Evolutionary conservation across 768 basidiomycete genomes (phyloP).

Genomic region (Pulveroboletus sp.): DNA sequence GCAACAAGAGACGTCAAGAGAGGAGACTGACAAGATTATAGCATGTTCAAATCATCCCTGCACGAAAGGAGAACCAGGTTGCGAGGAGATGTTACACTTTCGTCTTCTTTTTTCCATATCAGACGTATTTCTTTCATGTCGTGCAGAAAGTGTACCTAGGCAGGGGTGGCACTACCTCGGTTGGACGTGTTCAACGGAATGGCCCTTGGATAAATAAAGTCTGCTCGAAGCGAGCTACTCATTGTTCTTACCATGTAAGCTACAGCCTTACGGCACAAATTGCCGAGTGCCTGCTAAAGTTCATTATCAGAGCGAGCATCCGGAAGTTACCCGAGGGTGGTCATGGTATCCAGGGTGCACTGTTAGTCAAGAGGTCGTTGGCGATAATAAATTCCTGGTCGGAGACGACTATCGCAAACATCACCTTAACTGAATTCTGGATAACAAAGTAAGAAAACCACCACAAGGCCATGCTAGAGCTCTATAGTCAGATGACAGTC

Average conservation of each 20-base stretch:
- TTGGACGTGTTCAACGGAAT: not conserved
- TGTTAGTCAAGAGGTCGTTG: not conserved
- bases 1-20: too few relatives aligned
- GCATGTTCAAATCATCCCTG: too few relatives aligned
- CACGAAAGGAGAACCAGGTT: too few relatives aligned
- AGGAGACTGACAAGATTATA: too few relatives aligned
- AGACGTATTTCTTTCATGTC: too few relatives aligned
- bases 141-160: too few relatives aligned
- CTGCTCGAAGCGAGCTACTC: not conserved
- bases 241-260: not conserved
- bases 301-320: too few relatives aligned
- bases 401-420: not conserved
- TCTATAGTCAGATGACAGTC: conserved; percentile 2
- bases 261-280: not conserved
- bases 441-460: too few relatives aligned
- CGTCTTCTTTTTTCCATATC: not conserved
- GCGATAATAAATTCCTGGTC: not conserved
- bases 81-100: not conserved
- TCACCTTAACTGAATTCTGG: not conserved
- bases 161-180: not conserved
- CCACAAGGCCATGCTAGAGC: not conserved
- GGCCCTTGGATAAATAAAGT: too few relatives aligned
- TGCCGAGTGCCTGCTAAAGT: not conserved
- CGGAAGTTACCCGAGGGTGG: too few relatives aligned
- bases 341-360: not conserved